Percentiles rank a stretch among this genome's conserved stretches.
phyloP scores from a whole-genome alignment of 139 green algal species.

The Chlamydomonas applanata region DNA sequence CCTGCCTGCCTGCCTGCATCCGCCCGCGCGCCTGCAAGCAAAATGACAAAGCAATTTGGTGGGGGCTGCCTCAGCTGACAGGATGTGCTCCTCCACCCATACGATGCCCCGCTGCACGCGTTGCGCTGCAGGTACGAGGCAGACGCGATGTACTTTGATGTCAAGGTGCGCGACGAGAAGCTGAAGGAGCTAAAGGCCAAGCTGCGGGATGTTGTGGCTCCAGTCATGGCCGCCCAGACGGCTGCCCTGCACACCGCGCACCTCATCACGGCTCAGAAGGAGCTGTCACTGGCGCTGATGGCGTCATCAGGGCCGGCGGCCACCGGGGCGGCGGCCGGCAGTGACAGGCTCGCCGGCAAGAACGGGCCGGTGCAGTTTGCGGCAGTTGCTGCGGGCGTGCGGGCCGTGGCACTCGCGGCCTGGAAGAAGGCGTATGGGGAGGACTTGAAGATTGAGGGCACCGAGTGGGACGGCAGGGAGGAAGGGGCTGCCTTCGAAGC shows the following conservation, averaged over 20 bases:
- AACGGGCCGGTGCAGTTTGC: slow-evolving; percentile 6
- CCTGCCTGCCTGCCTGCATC: too few relatives aligned
- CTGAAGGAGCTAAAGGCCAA: slow-evolving; percentile 57
- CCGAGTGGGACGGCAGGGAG: slow-evolving; percentile 26
- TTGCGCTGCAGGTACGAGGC: slow-evolving; percentile 73
- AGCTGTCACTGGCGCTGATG: slow-evolving; percentile 4
- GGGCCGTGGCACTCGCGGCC: neutral
- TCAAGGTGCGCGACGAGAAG: slow-evolving; percentile 61
- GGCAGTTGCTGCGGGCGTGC: neutral
- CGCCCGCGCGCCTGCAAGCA: too few relatives aligned
- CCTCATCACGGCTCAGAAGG: neutral
- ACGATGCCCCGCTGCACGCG: too few relatives aligned
- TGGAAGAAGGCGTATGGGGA: slow-evolving; percentile 14
- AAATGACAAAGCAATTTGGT: too few relatives aligned
- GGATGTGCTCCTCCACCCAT: too few relatives aligned
- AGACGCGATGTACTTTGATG: slow-evolving; percentile 89
- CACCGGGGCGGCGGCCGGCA: neutral
- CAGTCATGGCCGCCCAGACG: slow-evolving; percentile 57
- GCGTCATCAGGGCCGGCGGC: neutral
- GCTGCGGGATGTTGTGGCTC: slow-evolving; percentile 46
- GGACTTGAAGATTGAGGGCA: slow-evolving; percentile 24
- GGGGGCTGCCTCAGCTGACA: too few relatives aligned
- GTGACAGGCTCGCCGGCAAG: neutral
- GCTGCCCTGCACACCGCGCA: slow-evolving; percentile 19
- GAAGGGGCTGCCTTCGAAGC: slow-evolving; percentile 3